Evolutionary conservation across 2,329 filamentous ascomycete species (phyloP).

Genomic region (Neofusicoccum umdonicola): DNA sequence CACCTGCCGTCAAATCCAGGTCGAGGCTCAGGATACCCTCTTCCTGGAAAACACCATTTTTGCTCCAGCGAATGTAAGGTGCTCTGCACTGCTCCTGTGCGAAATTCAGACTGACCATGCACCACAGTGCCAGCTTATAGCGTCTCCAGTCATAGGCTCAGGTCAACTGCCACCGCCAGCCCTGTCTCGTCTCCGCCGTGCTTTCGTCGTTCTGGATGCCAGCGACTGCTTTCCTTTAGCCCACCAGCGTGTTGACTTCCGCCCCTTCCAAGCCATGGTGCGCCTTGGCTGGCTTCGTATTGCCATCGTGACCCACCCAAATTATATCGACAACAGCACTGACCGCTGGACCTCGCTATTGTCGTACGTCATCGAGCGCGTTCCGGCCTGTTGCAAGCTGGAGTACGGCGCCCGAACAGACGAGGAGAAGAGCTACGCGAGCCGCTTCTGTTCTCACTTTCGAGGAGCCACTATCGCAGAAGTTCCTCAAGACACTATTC

Average conservation of each 20-base stretch:
- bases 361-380: constrained; percentile 5
- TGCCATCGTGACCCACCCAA: not conserved
- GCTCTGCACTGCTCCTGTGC: too few species aligned
- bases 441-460: not conserved
- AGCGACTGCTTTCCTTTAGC: not conserved
- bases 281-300: not conserved
- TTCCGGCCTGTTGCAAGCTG: not conserved
- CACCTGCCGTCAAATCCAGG: constrained; percentile 33
- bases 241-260: not conserved
- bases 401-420: not conserved
- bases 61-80: not conserved
- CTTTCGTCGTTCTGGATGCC: constrained; percentile 11
- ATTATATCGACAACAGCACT: not conserved
- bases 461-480: not conserved
- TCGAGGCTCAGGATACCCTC: constrained; percentile 44
- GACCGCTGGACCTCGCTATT: not conserved
- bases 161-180: not conserved
- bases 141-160: constrained; percentile 1
- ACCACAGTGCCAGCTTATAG: not conserved
- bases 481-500: not conserved
- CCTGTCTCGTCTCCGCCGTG: not conserved
- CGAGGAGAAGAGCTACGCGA: not conserved
- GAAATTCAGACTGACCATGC: too few species aligned
- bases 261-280: constrained; percentile 5
- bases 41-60: constrained; percentile 45